Base-by-base conservation (phyloP, 2,329 filamentous ascomycete species). In the Aspergillus calidoustus region DNA sequence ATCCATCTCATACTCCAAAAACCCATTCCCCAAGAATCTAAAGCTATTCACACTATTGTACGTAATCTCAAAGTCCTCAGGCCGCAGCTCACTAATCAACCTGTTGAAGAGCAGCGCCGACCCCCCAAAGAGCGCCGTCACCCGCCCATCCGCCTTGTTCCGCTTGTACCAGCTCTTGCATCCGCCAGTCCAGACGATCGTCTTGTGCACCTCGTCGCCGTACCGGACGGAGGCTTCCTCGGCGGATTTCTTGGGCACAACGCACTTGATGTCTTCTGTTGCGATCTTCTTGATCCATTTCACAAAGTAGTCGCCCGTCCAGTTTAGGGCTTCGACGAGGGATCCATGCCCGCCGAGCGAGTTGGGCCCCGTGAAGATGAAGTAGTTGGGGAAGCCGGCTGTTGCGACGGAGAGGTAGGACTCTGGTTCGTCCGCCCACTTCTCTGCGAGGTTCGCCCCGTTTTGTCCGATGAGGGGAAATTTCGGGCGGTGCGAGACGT, bases 141-240 rank as follows among this genome's bases (percentile, higher is more conserved):
- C 76, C 43, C 79, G 72, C 19, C 81, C 80, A 49, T 82, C 77
- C 4, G 76, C 69, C 2, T 69, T 74, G 43, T 77, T 76, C 34
- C 78, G 76, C 68, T 83, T 82, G 69, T 86, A 87, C 84, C 84
- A 86, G 57, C 80, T 83, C 62, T 79, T 80, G 70, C 84, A 86
- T 9, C 64, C 55, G 19, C 65, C 67, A 2, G 68, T 66, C 68
- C 68, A 70, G 8, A 68, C 67, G 28, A 70, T 59, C 3, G 75
- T 69, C 64, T 79, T 76, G 68, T 85, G 82, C 66, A 84, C 82
- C 54, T 78, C 77, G 46, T 80, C 76, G 38, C 80, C 77, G 68
- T 82, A 84, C 28, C 73, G 76, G 47, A 74, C 75, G 67, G 83
- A 85, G 61, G 84, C 82, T 23, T 77, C 71, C 28, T 84, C 79